These are phyloP conservation scores for Alternaria sp. DNA, from an alignment of 2,329 filamentous ascomycete genomes.

Conservation along the genomic window DNA sequence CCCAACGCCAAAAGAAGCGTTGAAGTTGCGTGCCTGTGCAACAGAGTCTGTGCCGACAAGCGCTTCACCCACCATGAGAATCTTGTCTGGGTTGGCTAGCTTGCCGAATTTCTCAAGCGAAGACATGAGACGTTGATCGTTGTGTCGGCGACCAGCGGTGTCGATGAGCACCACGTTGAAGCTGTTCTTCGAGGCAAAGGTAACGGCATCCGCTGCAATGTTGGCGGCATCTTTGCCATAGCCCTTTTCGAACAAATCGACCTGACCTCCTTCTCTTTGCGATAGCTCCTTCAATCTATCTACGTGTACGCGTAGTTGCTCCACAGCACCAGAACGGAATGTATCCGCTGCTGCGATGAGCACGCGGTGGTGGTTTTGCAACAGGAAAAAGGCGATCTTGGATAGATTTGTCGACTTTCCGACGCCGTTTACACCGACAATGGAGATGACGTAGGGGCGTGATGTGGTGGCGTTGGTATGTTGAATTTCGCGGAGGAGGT, in stretches of 20 bases:
- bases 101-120: constrained; percentile 97
- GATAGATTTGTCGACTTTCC: constrained; percentile 97
- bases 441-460: constrained; percentile 95
- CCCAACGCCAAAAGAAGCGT: constrained; percentile 83
- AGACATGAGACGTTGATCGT: constrained; percentile 95
- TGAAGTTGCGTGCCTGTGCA: constrained; percentile 95
- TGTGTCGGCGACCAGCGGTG: constrained; percentile 92
- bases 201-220: constrained; percentile 93
- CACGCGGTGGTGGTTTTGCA: constrained; percentile 96
- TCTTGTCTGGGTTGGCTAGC: constrained; percentile 95
- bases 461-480: constrained; percentile 66
- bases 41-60: constrained; percentile 95
- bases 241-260: constrained; percentile 94
- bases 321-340: constrained; percentile 94
- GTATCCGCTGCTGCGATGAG: constrained; percentile 95
- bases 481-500: constrained; percentile 92
- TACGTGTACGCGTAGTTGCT: constrained; percentile 95
- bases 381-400: constrained; percentile 96
- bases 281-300: constrained; percentile 90
- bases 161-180: constrained; percentile 97
- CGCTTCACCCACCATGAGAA: constrained; percentile 94
- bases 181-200: constrained; percentile 72
- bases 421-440: constrained; percentile 97
- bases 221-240: constrained; percentile 98
- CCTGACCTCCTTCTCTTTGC: constrained; percentile 76